phyloP scores from a whole-genome alignment of 306 rosid genomes.

The Fragaria nilgerrensis region DNA sequence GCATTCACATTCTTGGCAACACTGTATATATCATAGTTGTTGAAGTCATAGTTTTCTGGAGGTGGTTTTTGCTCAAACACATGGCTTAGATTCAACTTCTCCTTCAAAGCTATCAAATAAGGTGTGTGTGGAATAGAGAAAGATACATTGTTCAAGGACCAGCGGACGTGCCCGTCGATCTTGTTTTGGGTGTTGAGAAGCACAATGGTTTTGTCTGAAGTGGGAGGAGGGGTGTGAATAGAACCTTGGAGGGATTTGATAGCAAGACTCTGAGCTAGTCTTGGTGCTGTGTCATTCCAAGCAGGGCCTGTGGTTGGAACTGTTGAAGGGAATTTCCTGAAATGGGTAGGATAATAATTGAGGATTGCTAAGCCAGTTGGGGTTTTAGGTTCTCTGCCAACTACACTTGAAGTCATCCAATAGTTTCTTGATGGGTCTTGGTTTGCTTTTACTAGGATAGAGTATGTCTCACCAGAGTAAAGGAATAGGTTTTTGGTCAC shows the following conservation, averaged over 20 bases:
- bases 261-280: conserved; percentile 6
- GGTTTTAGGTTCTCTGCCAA: conserved; percentile 20
- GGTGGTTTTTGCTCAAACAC: conserved; percentile 53
- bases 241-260: conserved; percentile 19
- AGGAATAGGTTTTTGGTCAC: conserved; percentile 22
- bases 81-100: conserved; percentile 29
- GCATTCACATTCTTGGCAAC: conserved; percentile 41
- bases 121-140: conserved; percentile 71
- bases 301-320: conserved; percentile 26
- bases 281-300: conserved; percentile 8
- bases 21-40: conserved; percentile 42
- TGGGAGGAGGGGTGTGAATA: conserved; percentile 13
- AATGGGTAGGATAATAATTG: conserved; percentile 23
- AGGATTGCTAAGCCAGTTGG: conserved; percentile 26
- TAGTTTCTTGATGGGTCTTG: conserved; percentile 31
- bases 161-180: conserved; percentile 25
- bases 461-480: conserved; percentile 38
- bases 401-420: conserved; percentile 24
- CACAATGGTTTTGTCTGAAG: conserved; percentile 16
- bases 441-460: conserved; percentile 21
- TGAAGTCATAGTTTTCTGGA: conserved; percentile 60
- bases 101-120: conserved; percentile 60
- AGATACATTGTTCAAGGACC: conserved; percentile 83
- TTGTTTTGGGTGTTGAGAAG: conserved; percentile 32
- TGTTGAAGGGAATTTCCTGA: conserved; percentile 21